phyloP scores from a whole-genome alignment of 768 basidiomycete species.

The Sporobolomyces pararoseus region DNA sequence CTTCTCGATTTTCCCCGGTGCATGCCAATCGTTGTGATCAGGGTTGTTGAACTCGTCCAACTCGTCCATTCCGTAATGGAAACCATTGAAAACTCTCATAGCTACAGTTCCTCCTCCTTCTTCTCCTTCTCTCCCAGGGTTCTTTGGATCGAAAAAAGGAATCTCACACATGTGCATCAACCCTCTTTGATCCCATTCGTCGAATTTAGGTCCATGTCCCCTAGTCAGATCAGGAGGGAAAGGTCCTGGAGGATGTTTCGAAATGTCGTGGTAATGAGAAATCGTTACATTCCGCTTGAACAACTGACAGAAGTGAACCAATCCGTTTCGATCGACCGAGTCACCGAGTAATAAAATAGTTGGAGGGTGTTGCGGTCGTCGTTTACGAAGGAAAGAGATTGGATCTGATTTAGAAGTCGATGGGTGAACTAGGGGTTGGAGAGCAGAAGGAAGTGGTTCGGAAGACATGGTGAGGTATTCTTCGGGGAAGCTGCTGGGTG shows the following conservation, averaged over 20 bases:
- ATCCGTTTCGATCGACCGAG: conserved; percentile 41
- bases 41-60: conserved; percentile 42
- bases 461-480: conserved; percentile 34
- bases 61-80: conserved; percentile 42
- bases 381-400: conserved; percentile 33
- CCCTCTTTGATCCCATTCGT: conserved; percentile 41
- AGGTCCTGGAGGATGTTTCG: conserved; percentile 18
- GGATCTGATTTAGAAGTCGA: conserved; percentile 7
- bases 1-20: conserved; percentile 35
- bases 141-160: conserved; percentile 11
- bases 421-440: neutral
- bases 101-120: conserved; percentile 18
- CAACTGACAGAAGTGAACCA: conserved; percentile 42
- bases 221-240: conserved; percentile 24
- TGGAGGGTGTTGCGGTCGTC: conserved; percentile 12
- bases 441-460: conserved; percentile 7
- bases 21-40: conserved; percentile 40
- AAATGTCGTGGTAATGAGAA: conserved; percentile 37
- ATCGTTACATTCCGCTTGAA: conserved; percentile 37
- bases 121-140: neutral
- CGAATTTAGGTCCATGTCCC: conserved; percentile 34
- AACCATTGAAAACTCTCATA: conserved; percentile 38
- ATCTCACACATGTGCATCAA: conserved; percentile 39
- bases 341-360: conserved; percentile 40
- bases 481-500: conserved; percentile 12